Conservation (phyloP, 169 alveolate species). For the Eimeria sp. region DNA sequence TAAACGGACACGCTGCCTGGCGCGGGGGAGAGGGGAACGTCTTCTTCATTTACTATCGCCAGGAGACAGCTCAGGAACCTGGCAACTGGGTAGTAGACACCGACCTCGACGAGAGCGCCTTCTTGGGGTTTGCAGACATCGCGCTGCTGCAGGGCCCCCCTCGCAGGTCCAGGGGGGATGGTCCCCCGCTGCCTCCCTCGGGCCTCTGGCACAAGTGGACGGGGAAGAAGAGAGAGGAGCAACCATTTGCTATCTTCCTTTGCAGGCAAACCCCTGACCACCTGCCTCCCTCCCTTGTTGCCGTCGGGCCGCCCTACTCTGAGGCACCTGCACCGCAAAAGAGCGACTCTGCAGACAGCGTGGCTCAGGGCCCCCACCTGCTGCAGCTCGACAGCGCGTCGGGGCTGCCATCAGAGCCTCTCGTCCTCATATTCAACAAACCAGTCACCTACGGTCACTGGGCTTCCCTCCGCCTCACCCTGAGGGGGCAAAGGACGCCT, state of each 20-base stretch:
- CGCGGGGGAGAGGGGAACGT: conserved; percentile 85
- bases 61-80: conserved; percentile 48
- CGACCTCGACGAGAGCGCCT: conserved; percentile 83
- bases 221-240: conserved; percentile 83
- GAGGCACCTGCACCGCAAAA: conserved; percentile 6
- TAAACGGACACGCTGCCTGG: conserved; percentile 87
- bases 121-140: conserved; percentile 85
- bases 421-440: conserved; percentile 84
- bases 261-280: conserved; percentile 84
- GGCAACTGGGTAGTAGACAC: conserved; percentile 88
- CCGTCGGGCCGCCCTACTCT: conserved; percentile 80
- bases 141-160: conserved; percentile 43
- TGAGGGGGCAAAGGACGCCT: not conserved
- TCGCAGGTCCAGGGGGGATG: conserved; percentile 71
- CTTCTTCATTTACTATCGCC: conserved; percentile 83
- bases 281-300: conserved; percentile 84
- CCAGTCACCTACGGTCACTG: conserved; percentile 89
- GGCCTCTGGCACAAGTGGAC: conserved; percentile 86
- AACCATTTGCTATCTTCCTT: conserved; percentile 78
- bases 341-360: not conserved
- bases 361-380: conserved; percentile 20
- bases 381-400: conserved; percentile 81
- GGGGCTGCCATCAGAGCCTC: conserved; percentile 64
- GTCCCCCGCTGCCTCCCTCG: conserved; percentile 77
- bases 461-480: conserved; percentile 84